Evolutionary conservation across 805 yeast species (phyloP), one percentile per base, ranked within the genome.

Genomic region (Ogataea kodamae): DNA sequence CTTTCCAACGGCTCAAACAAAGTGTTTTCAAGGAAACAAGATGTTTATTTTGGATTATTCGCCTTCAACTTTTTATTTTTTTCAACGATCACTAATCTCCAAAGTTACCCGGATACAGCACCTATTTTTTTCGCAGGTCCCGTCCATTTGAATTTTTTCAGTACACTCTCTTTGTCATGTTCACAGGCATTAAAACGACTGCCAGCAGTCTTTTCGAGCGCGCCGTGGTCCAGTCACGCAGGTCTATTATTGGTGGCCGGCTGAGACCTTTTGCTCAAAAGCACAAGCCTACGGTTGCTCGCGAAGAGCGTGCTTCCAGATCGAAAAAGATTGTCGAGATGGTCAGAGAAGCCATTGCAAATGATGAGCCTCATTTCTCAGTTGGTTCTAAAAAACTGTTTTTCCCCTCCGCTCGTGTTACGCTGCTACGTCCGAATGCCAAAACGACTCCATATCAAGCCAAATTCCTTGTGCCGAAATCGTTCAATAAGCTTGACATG

Each of bases 361-460:
- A 61, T 33, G 87, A 81, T 24, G 68, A 69, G 45, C 81, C 96
- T 2, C 96, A 88, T 66, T 90, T 87, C 72, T 68, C 67, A 24
- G 75, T 83, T 6, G 98, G 98, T 50, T 80, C 76, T 5, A 76
- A 72, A 45, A 68, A 82, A 43, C 67, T 83, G 7, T 89, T 76
- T 57, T 84, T 90, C 59, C 98, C 98, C 19, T 77, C 78, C 42
- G 96, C 94, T 1, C 70, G 90, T 42, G 68, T 90, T 22, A 76
- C 84, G 31, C 67, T 90, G 19, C 64, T 92, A 43, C 74, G 95
- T 55, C 96, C 97, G 25, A 84, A 84, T 52, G 96, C 97, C n/a
- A 85, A 85, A 54, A 95, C 86, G 62, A 84, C 96, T 0, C 99
- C 99, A 29, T 89, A 84, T 64, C 97, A 88, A 62, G 97, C 97